phyloP scores from a whole-genome alignment of 2,329 filamentous ascomycete species.

The Colletotrichum caudatum region DNA sequence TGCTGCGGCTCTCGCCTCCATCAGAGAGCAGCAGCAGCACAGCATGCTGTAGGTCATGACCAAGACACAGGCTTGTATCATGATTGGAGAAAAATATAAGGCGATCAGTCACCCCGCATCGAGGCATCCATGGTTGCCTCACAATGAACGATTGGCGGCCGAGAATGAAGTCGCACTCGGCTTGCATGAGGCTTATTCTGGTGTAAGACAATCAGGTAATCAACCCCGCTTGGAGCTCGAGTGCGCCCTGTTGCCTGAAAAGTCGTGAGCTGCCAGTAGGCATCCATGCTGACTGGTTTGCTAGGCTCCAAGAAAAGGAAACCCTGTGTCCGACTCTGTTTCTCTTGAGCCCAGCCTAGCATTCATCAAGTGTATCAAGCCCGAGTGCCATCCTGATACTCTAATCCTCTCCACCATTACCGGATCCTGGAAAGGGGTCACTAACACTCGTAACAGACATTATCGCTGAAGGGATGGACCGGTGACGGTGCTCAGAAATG shows the following conservation, averaged over 20 bases:
- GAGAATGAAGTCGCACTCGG: not conserved
- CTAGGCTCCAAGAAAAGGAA: conserved; percentile 4
- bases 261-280: conserved; percentile 10
- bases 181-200: conserved; percentile 21
- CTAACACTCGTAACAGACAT: not conserved
- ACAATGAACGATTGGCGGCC: conserved; percentile 21
- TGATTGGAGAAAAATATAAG: conserved; percentile 20
- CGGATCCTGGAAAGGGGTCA: not conserved
- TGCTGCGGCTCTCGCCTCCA: conserved; percentile 18
- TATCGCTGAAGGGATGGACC: not conserved
- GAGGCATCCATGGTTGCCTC: conserved; percentile 1
- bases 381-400: not conserved
- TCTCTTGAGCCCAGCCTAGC: not conserved
- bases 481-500: not conserved
- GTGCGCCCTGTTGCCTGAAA: conserved; percentile 28
- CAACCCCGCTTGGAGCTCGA: conserved; percentile 15
- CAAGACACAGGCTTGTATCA: not conserved
- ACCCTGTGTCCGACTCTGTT: not conserved
- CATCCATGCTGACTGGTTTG: conserved; percentile 21
- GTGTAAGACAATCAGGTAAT: conserved; percentile 31
- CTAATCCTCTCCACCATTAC: not conserved
- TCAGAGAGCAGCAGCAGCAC: not conserved
- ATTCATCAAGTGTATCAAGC: not conserved
- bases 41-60: conserved; percentile 1
- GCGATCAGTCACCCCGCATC: conserved; percentile 20